These are phyloP conservation scores for Phytophthora sansomeana DNA, from an alignment of 352 stramenopile species.

Conservation along the genomic window DNA sequence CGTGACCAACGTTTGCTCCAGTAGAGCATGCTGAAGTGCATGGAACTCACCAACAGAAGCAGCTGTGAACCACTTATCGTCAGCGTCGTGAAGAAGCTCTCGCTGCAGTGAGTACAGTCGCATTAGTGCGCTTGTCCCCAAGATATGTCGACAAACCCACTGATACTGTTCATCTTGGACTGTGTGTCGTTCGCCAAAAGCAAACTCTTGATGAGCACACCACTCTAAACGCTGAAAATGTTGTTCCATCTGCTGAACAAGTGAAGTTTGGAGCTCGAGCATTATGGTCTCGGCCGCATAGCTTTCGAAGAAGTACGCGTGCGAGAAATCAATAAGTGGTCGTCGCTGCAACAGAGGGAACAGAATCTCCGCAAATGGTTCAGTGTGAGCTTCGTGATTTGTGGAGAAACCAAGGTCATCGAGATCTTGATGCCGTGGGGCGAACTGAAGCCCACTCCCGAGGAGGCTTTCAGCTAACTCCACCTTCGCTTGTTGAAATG, in stretches of 20 bases:
- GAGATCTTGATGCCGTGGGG: slow-evolving; percentile 20
- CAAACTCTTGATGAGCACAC: slow-evolving; percentile 14
- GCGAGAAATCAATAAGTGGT: slow-evolving; percentile 55
- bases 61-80: slow-evolving; percentile 48
- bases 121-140: slow-evolving; percentile 20
- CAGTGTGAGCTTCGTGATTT: not conserved
- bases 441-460: slow-evolving; percentile 26
- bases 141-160: slow-evolving; percentile 37
- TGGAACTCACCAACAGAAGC: slow-evolving; percentile 43
- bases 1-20: slow-evolving; percentile 51
- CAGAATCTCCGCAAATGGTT: slow-evolving; percentile 25
- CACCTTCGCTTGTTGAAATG: slow-evolving; percentile 53
- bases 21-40: slow-evolving; percentile 45
- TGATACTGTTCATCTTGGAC: slow-evolving; percentile 8
- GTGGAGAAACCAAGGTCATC: slow-evolving; percentile 9
- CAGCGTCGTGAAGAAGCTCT: slow-evolving; percentile 34
- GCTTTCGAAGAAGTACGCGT: slow-evolving; percentile 71
- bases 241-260: slow-evolving; percentile 41
- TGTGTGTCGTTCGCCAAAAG: slow-evolving; percentile 1
- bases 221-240: slow-evolving; percentile 37
- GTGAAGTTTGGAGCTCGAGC: slow-evolving; percentile 52
- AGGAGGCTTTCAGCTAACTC: slow-evolving; percentile 46
- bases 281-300: slow-evolving; percentile 56
- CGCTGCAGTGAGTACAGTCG: slow-evolving; percentile 27
- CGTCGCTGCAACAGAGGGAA: slow-evolving; percentile 34